phyloP scores from a whole-genome alignment of 192 early-diverging fungal species.

The Chytriomyces confervae region DNA sequence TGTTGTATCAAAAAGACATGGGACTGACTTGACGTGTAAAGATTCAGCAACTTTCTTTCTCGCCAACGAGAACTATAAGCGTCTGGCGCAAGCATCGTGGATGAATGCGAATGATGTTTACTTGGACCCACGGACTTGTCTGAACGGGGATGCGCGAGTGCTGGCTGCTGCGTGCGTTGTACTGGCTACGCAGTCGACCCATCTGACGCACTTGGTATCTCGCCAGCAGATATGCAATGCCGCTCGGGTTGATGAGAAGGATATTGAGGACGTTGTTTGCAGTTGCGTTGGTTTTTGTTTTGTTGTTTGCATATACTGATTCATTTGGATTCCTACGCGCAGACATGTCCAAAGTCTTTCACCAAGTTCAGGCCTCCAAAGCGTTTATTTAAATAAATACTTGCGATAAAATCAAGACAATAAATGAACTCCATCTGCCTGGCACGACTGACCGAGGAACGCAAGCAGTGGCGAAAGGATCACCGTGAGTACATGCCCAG shows the following conservation, averaged over 20 bases:
- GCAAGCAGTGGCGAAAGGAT: conserved; percentile 97
- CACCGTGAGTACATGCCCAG: conserved; percentile 60
- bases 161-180: not conserved
- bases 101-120: not conserved
- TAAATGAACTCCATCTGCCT: conserved; percentile 73
- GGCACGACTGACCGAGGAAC: conserved; percentile 83
- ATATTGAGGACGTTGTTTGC: not conserved
- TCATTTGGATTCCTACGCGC: too few species aligned
- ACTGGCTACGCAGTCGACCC: not conserved
- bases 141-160: not conserved
- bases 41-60: too few species aligned
- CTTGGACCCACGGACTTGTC: not conserved
- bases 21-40: not conserved
- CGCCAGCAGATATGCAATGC: not conserved
- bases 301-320: not conserved
- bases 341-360: too few species aligned
- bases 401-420: too few species aligned
- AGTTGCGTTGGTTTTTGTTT: not conserved
- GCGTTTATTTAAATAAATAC: too few species aligned
- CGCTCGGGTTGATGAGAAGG: not conserved
- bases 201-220: not conserved
- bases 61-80: not conserved
- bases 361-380: too few species aligned
- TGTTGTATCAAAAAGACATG: not conserved
- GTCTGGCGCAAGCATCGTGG: not conserved